Evolutionary conservation across 805 yeast genomes (phyloP).

Genomic region (Candida stauntonica): DNA sequence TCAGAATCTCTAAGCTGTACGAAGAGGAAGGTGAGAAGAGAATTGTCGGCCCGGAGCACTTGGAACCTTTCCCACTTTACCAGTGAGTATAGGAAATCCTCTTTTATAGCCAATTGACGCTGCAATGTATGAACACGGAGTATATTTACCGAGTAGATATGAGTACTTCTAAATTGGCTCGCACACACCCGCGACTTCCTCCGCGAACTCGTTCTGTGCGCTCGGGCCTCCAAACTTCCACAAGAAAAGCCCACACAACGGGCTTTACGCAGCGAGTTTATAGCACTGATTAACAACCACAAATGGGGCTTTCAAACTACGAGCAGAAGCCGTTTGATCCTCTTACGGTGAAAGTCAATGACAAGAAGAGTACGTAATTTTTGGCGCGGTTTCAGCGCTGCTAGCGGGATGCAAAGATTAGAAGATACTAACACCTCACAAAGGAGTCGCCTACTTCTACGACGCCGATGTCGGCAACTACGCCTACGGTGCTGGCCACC

Average conservation of each 20-base stretch:
- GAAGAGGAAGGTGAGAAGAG: conserved; percentile 29
- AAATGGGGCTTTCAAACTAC: conserved; percentile 24
- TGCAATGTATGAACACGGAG: no score
- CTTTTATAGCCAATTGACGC: no score
- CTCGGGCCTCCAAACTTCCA: no score
- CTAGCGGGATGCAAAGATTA: neutral
- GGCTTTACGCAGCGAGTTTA: no score
- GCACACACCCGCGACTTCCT: no score
- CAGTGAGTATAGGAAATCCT: neutral
- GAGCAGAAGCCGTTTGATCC: conserved; percentile 57
- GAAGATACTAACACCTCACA: conserved; percentile 11
- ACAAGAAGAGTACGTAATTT: conserved; percentile 45
- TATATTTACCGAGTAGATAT: no score
- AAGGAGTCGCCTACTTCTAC: conserved; percentile 60
- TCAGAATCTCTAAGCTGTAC: conserved; percentile 26
- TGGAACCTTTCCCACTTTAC: conserved; percentile 5
- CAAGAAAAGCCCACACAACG: no score
- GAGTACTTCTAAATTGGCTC: no score
- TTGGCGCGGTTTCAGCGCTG: no score
- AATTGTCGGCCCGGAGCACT: conserved; percentile 12
- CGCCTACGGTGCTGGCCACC: conserved; percentile 98
- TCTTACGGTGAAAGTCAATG: conserved; percentile 49
- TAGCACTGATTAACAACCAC: neutral
- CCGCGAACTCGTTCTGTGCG: no score
- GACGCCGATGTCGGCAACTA: conserved; percentile 90